Base-by-base conservation (phyloP, 2,329 filamentous ascomycete species). In the Westerdykella ornata region DNA sequence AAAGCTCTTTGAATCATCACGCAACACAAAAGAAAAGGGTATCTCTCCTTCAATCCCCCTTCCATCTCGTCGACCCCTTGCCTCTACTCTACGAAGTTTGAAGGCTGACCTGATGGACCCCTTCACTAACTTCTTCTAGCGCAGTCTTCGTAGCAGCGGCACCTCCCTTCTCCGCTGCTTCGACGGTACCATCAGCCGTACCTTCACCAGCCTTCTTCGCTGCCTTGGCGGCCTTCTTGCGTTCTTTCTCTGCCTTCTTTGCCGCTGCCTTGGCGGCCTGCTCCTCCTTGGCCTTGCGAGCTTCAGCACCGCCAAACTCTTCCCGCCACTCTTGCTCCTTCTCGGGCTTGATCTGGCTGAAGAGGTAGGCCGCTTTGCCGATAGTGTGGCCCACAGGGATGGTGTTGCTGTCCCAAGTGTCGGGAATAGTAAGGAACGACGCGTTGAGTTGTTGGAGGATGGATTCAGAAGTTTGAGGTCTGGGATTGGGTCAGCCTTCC, bases 261-360 rank as follows among this genome's bases (percentile, higher is more conserved):
- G 72, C 72, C 0, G 70, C 71, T 30, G 70, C 72, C 51, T 75
- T 73, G 20, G 75, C 71, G 33, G 78, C 82, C 58, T 84, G 84
- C 51, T 85, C 81, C 56, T 84, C 84, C 57, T 82, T 82, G 31
- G 81, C 72, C 48, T 86, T 80, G 53, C 82, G 73, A 28, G 75
- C 74, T 57, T 82, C 78, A 15, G 75, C 78, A 5, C 82, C 82
- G 38, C 82, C 82, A 54, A 81, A 95, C 52, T 78, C 76, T 48
- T 84, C 78, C 44, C 84, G 81, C 88, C 88, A 95, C 63, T 90
- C 84, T 38, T 84, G 79, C 35, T 85, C 81, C 71, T 89, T 90
- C 65, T 85, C 82, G 8, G 82, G 74, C 49, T 88, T 85, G 58
- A 95, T 95, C 40, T 77, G 78, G n/a, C 78, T 78, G 69, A 95